A percentile compares a stretch with the other conserved stretches of the same genome.
These are phyloP conservation scores for Ilyonectria sp. DNA, from an alignment of 2,329 filamentous ascomycete genomes.

Conservation along the genomic window DNA sequence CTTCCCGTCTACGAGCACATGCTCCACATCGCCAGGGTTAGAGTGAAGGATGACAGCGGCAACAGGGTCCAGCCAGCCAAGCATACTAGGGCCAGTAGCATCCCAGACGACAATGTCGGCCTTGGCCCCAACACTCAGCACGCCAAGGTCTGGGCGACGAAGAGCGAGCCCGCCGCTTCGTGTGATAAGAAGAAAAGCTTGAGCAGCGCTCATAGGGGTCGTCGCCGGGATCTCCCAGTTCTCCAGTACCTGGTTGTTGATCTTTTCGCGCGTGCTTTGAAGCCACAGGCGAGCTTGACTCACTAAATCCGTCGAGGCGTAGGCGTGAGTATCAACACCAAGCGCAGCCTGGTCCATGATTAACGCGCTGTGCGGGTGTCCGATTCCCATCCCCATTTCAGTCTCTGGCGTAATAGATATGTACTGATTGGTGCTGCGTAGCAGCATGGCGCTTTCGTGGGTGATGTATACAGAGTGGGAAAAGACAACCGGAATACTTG, in stretches of 20 bases:
- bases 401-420: conserved; percentile 72
- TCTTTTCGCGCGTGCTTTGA: conserved; percentile 58
- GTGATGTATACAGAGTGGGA: conserved; percentile 65
- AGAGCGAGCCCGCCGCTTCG: conserved; percentile 67
- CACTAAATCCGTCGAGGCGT: conserved; percentile 65
- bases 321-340: conserved; percentile 69
- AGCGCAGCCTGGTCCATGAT: conserved; percentile 67
- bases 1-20: conserved; percentile 65
- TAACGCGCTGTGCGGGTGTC: conserved; percentile 59
- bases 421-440: conserved; percentile 66
- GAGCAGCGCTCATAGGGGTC: conserved; percentile 67
- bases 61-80: conserved; percentile 70
- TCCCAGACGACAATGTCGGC: conserved; percentile 70
- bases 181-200: conserved; percentile 71
- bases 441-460: conserved; percentile 55
- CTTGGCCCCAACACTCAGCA: conserved; percentile 64
- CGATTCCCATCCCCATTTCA: conserved; percentile 72
- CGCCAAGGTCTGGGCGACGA: conserved; percentile 65
- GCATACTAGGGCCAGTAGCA: conserved; percentile 61
- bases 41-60: conserved; percentile 71
- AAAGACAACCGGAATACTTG: conserved; percentile 64
- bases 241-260: conserved; percentile 56
- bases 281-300: conserved; percentile 70
- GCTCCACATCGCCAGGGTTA: conserved; percentile 65
- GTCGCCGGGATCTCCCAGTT: conserved; percentile 60